Base-by-base conservation (phyloP, 352 stramenopile genomes). In the Globisporangium iwayamae region DNA sequence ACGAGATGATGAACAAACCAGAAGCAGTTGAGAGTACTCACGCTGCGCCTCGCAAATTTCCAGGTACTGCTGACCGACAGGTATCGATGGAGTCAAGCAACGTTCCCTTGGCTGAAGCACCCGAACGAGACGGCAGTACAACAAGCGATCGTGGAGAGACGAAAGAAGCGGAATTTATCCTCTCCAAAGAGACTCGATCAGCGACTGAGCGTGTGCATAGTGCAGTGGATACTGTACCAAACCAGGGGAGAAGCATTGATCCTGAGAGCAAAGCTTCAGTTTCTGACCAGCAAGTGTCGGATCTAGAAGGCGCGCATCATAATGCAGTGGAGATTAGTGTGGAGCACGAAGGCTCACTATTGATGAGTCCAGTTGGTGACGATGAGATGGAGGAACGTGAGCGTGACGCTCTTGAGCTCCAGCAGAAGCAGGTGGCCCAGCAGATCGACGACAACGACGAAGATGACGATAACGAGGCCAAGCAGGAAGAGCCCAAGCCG, bases 401-500 rank as follows among this genome's bases (percentile, higher is more conserved):
- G 36, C 36, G 10, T 36, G 45, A 13, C 8, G n/a, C 18, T 25
- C 30, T 2, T 45, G 43, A 36, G 30, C 1, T 46, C 2, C 43
- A 22, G 1, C 14, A 39, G 8, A 16, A 50, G 3, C 18, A 58
- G 25, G 34, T 5, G 10, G 32, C 6, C 2, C 6, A 38, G 14
- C 16, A 62, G n/a, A 56, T 2, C 55, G 50, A 60, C 41, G 50
- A 54, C 60, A 50, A 45, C 5, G 32, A 52, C 8, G 41, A 47
- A 1, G 48, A 55, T 4, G 46, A 54, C 20, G 56, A 62, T 10
- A 58, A 45, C 11, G 62, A 58, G 36, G 45, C 46, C 5, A 50
- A 63, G n/a, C 41, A 55, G 18, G 57, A 70, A 20, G 59, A 71
- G 9, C 43, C 66, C 0, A 73, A 76, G 32, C 65, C 68, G 5